These are phyloP conservation scores for Magnaporthiopsis incrustans DNA, from an alignment of 2,329 filamentous ascomycete species.

Conservation along the genomic window DNA sequence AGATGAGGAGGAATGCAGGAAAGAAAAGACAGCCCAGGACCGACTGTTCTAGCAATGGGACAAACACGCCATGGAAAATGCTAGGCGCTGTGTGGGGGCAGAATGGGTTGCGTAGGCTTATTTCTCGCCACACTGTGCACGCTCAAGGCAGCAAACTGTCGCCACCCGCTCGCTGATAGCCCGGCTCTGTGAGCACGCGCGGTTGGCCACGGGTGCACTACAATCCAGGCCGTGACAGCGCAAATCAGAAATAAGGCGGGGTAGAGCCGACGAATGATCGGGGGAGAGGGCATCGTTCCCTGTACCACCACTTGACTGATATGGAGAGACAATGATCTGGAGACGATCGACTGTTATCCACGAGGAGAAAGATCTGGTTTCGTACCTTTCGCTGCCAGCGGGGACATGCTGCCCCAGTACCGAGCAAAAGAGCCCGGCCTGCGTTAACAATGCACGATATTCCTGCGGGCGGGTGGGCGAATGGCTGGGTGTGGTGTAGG, in stretches of 20 bases:
- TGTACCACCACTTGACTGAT: constrained; percentile 1
- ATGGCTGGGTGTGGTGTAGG: too few relatives aligned
- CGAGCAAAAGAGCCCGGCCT: not conserved
- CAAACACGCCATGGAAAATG: not conserved
- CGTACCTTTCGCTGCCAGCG: constrained; percentile 30
- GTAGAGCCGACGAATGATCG: constrained; percentile 3
- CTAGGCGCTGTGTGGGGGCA: not conserved
- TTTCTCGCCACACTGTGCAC: not conserved
- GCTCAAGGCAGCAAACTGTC: constrained; percentile 4
- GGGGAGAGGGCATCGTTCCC: not conserved
- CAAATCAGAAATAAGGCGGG: constrained; percentile 4
- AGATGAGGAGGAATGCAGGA: not conserved
- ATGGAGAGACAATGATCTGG: not conserved
- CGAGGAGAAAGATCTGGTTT: constrained; percentile 8
- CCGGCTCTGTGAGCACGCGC: not conserved
- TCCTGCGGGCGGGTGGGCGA: not conserved
- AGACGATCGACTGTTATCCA: not conserved
- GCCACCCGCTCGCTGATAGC: constrained; percentile 6
- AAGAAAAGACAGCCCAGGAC: not conserved
- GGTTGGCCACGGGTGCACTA: not conserved
- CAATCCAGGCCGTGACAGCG: constrained; percentile 5
- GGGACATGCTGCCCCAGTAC: constrained; percentile 22
- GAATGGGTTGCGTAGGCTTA: constrained; percentile 6
- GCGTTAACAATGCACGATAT: not conserved
- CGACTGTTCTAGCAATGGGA: not conserved